Evolutionary conservation across 371 early-diverging fungal genomes (phyloP).

Genomic region (Scutellospora calospora): DNA sequence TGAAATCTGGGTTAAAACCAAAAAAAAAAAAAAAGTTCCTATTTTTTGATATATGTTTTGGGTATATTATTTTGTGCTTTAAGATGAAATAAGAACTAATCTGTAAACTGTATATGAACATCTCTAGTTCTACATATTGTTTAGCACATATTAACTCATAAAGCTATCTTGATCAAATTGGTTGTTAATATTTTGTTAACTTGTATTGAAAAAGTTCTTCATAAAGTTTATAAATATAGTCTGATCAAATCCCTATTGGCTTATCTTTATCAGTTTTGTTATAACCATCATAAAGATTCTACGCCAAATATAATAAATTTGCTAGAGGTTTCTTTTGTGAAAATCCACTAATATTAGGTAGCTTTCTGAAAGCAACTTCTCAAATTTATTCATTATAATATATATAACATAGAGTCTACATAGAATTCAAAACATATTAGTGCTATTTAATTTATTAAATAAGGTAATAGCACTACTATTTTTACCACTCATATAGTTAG

Average conservation of each 20-base stretch:
- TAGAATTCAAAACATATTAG: not conserved
- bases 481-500: not conserved
- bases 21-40: too few relatives aligned
- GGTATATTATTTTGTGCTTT: not conserved
- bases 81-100: not conserved
- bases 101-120: not conserved
- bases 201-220: not conserved
- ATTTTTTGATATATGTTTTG: not conserved
- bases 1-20: too few relatives aligned
- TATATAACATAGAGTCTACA: not conserved
- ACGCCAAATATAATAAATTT: not conserved
- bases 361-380: not conserved
- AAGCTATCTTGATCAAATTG: not conserved
- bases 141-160: not conserved
- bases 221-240: not conserved
- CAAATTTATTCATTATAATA: not conserved
- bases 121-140: not conserved
- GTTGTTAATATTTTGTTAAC: conserved; percentile 6
- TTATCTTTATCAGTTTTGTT: not conserved
- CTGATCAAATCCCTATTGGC: not conserved
- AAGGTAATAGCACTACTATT: not conserved
- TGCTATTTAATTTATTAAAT: not conserved
- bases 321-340: too few relatives aligned
- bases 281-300: conserved; percentile 2
- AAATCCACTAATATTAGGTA: not conserved